phyloP scores from a whole-genome alignment of 176 grass and related monocot genomes.

The Chrysopogon serrulatus region DNA sequence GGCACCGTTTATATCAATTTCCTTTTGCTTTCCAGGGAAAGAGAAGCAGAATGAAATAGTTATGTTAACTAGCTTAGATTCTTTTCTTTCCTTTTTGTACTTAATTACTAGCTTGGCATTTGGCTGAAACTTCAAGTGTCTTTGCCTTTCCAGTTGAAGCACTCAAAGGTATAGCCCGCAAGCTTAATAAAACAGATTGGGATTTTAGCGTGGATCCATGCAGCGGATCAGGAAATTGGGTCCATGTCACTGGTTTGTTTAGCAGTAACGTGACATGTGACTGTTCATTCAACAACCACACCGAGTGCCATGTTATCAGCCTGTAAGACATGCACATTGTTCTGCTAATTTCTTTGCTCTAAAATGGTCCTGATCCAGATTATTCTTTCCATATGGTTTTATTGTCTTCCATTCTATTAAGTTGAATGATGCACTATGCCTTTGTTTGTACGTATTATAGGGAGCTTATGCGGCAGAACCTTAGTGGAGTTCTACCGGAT shows the following conservation, averaged over 20 bases:
- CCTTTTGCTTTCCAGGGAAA: not conserved
- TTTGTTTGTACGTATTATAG: conserved; percentile 38
- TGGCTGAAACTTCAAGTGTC: not conserved
- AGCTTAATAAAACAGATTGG: conserved; percentile 67
- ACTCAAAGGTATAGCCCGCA: conserved; percentile 57
- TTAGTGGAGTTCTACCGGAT: conserved; percentile 63
- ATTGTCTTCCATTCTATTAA: not conserved
- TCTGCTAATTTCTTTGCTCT: conserved; percentile 9
- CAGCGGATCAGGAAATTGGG: conserved; percentile 39
- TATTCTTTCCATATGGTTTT: conserved; percentile 2
- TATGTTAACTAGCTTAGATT: not conserved
- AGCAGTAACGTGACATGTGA: conserved; percentile 66
- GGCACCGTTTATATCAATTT: not conserved
- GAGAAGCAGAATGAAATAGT: not conserved
- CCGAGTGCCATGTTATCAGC: conserved; percentile 59
- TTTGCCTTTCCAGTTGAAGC: conserved; percentile 60
- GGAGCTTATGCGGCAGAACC: conserved; percentile 59
- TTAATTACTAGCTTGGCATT: not conserved
- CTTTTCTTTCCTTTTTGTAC: no score
- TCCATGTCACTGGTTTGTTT: conserved; percentile 10
- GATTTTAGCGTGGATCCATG: conserved; percentile 76
- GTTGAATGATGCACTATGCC: not conserved
- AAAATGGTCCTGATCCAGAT: not conserved
- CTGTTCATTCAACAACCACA: conserved; percentile 52
- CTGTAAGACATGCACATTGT: conserved; percentile 44